phyloP scores from a whole-genome alignment of 2,329 filamentous ascomycete genomes.

The Beauveria medogensis region DNA sequence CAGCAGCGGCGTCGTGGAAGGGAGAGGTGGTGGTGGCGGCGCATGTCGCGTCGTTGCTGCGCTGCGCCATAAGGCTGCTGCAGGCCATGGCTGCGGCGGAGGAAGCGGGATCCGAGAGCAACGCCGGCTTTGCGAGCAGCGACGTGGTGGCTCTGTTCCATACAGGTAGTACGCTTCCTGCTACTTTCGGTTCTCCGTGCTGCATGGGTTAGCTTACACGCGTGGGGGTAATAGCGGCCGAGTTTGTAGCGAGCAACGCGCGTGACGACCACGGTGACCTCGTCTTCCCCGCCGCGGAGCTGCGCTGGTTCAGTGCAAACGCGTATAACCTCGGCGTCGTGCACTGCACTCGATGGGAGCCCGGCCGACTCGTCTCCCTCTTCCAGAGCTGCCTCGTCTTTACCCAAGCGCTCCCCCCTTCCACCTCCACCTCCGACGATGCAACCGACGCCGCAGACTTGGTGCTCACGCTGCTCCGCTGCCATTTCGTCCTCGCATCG shows the following conservation, averaged over 20 bases:
- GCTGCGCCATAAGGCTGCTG: conserved; percentile 46
- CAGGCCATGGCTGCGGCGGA: conserved; percentile 31
- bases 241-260: background rate
- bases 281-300: conserved; percentile 54
- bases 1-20: conserved; percentile 21
- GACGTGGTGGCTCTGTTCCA: background rate
- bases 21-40: conserved; percentile 14
- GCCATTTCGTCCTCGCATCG: conserved; percentile 58
- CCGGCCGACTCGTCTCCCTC: conserved; percentile 47
- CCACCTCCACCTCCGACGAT: conserved; percentile 38
- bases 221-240: background rate
- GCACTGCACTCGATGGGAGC: conserved; percentile 46
- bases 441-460: conserved; percentile 33
- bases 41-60: conserved; percentile 29
- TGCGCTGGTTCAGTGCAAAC: conserved; percentile 79
- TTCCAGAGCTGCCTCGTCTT: conserved; percentile 45
- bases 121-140: background rate
- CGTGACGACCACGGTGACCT: conserved; percentile 32
- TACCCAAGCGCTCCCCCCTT: conserved; percentile 43
- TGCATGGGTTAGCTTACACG: background rate
- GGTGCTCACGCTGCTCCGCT: conserved; percentile 55
- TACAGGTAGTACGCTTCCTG: background rate
- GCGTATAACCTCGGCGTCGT: conserved; percentile 70
- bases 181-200: background rate
- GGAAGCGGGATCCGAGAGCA: conserved; percentile 1